Evolutionary conservation across 768 basidiomycete genomes (phyloP), one percentile per base, ranked within the genome.

Genomic region (Ramaria sp.): DNA sequence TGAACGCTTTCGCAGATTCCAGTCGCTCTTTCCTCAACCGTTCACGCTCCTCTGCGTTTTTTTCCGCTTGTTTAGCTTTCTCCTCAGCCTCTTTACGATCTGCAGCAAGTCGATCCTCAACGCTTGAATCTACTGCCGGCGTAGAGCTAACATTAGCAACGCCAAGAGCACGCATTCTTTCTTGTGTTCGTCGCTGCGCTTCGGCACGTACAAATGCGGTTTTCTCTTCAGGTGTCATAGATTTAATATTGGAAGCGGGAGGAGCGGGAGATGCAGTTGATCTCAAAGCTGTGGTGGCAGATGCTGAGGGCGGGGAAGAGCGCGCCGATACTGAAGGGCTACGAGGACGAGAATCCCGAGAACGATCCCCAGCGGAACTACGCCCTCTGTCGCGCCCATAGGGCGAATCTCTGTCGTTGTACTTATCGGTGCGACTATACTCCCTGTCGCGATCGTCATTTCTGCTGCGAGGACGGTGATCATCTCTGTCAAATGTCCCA

Each of bases 1-100:
- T 79, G 54, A 79, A 57, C 0, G 79, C 82, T 64, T 79, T 83
- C 67, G 88, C 92, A 34, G 73, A 78, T 43, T 86, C 87, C 37
- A 98, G 65, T 49, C 88, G 73, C 60, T 88, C 85, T 59, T 71
- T 75, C 43, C 95, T 75, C 39, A 78, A 65, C 48, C 75, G 74
- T 62, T 92, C 89, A 54, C 93, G 74, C 57, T 88, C 88, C 59
- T 85, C 85, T 1, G 86, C 85, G 61, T 87, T 82, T 58, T 76
- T 76, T 66, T 96, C 93, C 0, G 91, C 93, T 47, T 75, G 70
- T 54, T 73, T 77, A 0, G 78, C 79, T 66, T 88, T 90, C 65
- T 90, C 88, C 59, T 92, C 93, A 0, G 94, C 94, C 64, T 96
- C 95, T 64, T 78, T 82, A 73, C 85, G 88, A 63, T 98, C 95